Conservation (phyloP, 2,329 filamentous ascomycete genomes). For the Aspergillus texensis region DNA sequence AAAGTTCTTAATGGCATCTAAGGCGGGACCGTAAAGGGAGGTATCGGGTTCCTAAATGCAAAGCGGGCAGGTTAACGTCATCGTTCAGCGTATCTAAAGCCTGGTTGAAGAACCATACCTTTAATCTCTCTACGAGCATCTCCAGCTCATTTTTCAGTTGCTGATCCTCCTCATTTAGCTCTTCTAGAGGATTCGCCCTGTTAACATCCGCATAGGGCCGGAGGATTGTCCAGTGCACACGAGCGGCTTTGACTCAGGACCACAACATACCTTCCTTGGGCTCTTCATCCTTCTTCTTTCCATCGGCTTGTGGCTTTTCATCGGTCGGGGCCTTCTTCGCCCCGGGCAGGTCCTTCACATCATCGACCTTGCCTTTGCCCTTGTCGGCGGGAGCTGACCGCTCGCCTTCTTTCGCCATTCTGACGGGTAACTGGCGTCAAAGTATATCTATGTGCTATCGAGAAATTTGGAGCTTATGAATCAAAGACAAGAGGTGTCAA, state of each 20-base stretch:
- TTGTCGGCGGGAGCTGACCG: slow-evolving; percentile 83
- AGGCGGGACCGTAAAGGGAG: slow-evolving; percentile 84
- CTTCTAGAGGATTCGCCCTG: slow-evolving; percentile 62
- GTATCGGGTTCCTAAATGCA: slow-evolving; percentile 74
- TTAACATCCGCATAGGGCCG: slow-evolving; percentile 27
- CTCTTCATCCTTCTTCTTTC: slow-evolving; percentile 74
- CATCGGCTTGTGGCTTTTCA: slow-evolving; percentile 70
- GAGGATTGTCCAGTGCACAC: slow-evolving; percentile 35
- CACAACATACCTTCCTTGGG: slow-evolving; percentile 57
- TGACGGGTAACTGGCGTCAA: slow-evolving; percentile 36
- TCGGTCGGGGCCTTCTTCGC: slow-evolving; percentile 62
- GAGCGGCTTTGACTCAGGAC: slow-evolving; percentile 9
- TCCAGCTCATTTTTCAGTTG: slow-evolving; percentile 97
- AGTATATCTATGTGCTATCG: slow-evolving; percentile 25
- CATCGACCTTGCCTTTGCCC: slow-evolving; percentile 89
- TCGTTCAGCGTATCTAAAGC: slow-evolving; percentile 16
- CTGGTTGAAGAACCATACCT: slow-evolving; percentile 56
- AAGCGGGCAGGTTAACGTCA: slow-evolving; percentile 30
- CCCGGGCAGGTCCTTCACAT: slow-evolving; percentile 62
- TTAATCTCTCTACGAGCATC: slow-evolving; percentile 94
- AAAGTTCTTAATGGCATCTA: slow-evolving; percentile 96
- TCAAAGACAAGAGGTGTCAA: slow-evolving; percentile 5
- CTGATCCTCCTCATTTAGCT: slow-evolving; percentile 96
- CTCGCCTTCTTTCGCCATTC: slow-evolving; percentile 93
- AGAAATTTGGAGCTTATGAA: slow-evolving; percentile 9